A percentile compares a stretch with the other conserved stretches of the same genome.
Evolutionary conservation across 1,139 yeast species (phyloP).

Genomic region (Kluyveromyces marxianus): DNA sequence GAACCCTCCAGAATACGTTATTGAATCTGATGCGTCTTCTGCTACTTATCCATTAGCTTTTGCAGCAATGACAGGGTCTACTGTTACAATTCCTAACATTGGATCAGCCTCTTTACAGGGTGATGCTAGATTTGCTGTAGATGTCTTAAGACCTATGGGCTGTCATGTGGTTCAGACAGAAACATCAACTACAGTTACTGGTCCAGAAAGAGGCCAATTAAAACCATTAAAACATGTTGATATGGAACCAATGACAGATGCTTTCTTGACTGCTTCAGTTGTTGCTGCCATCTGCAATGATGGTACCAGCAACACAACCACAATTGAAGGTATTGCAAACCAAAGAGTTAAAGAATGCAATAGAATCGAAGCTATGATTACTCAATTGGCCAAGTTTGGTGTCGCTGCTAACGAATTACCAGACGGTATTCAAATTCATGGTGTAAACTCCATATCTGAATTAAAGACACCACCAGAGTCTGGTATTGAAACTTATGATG

Average conservation of each 20-base stretch:
- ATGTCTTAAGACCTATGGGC: constrained; percentile 92
- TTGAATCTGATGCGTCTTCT: constrained; percentile 98
- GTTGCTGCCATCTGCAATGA: constrained; percentile 80
- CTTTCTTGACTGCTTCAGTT: constrained; percentile 92
- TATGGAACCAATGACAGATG: constrained; percentile 99
- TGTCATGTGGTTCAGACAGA: constrained; percentile 78
- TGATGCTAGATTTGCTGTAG: constrained; percentile 93
- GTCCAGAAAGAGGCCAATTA: constrained; percentile 66
- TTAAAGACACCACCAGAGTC: constrained; percentile 43
- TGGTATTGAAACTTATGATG: constrained; percentile 80
- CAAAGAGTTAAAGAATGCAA: constrained; percentile 97
- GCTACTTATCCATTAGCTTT: constrained; percentile 97
- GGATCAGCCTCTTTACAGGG: constrained; percentile 93
- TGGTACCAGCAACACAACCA: constrained; percentile 43
- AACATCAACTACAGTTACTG: constrained; percentile 83
- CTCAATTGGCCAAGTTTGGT: constrained; percentile 83
- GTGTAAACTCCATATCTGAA: constrained; percentile 40
- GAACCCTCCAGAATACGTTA: constrained; percentile 77
- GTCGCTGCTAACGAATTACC: constrained; percentile 76
- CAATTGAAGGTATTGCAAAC: constrained; percentile 92
- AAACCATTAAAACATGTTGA: constrained; percentile 71
- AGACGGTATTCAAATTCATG: constrained; percentile 86
- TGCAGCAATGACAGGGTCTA: constrained; percentile 95
- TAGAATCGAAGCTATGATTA: constrained; percentile 90
- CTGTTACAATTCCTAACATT: constrained; percentile 88